Evolutionary conservation across 2,329 filamentous ascomycete species (phyloP).

Genomic region (Arthrobotrys iridis): DNA sequence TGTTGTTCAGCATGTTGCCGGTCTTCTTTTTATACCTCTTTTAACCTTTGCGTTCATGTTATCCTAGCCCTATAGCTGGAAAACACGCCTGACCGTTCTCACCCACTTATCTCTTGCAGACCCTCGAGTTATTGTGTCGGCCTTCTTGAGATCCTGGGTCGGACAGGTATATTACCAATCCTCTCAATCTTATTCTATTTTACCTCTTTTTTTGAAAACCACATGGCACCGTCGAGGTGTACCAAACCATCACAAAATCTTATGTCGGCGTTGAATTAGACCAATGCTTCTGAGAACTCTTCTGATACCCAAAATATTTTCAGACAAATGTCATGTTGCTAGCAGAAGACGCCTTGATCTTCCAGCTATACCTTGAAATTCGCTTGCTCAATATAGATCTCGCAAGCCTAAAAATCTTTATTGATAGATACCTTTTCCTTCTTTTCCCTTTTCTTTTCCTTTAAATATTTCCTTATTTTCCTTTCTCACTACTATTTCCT

Average conservation of each 20-base stretch:
- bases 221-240: background rate
- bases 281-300: conserved; percentile 36
- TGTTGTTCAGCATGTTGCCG: conserved; percentile 24
- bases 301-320: conserved; percentile 36
- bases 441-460: conserved; percentile 4
- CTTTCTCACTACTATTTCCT: conserved; percentile 31
- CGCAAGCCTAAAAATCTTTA: conserved; percentile 21
- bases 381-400: conserved; percentile 3
- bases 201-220: conserved; percentile 16
- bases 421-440: conserved; percentile 9
- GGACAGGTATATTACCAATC: conserved; percentile 37
- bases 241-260: conserved; percentile 7
- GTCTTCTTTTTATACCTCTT: conserved; percentile 11
- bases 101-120: conserved; percentile 26
- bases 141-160: conserved; percentile 27
- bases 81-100: conserved; percentile 9
- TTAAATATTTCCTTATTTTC: conserved; percentile 20
- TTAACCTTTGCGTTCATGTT: conserved; percentile 31
- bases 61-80: conserved; percentile 38
- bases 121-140: conserved; percentile 30
- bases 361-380: conserved; percentile 28
- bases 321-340: conserved; percentile 12
- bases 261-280: conserved; percentile 53
- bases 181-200: conserved; percentile 51
- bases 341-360: conserved; percentile 28